Evolutionary conservation across 2,329 filamentous ascomycete genomes (phyloP), one percentile per base, ranked within the genome.

Genomic region (Albifimbria verrucaria): DNA sequence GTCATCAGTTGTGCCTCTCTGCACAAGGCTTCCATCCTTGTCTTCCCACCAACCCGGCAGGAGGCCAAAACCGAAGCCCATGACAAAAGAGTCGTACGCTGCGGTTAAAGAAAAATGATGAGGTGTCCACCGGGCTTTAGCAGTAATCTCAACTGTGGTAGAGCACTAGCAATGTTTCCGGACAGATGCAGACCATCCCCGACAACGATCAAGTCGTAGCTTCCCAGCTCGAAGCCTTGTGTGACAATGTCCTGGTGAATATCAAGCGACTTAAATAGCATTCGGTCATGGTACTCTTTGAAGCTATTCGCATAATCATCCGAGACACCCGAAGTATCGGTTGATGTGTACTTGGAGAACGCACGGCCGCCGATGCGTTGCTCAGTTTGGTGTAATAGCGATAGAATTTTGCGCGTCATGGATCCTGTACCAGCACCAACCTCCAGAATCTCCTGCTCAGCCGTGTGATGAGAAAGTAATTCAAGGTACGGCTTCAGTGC

Each of bases 361-460:
- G 36, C 25, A 7, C 41, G 50, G 1, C 43, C 18, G 15, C 50
- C 25, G 26, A 15, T 32, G 26, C 26, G 7, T 32, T 32, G 26
- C 26, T 32, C 26, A 32, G 15, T 15, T 6, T 49, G 23, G 17
- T 36, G 32, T 17, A 9, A 52, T 26, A 4, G 24, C 44, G 3
- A 39, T 42, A 59, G 48, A 6, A 57, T 46, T 2, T 32, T 48
- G 26, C 49, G 44, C 0, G 56, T 59, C 3, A 54, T 52, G 1
- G 65, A 63, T 4, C 71, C 71, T 0, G 68, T 75, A 1, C 70
- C 71, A 36, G 68, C 71, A 10, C 72, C 72, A n/a, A 76, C 59
- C 47, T 76, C 73, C 0, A 76, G 61, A 12, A 75, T 64, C 3
- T 62, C 61, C 7, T 74, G 58, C 2, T 54, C 59, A 0, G 72